These are phyloP conservation scores for Microsporum audouinii DNA, from an alignment of 2,329 filamentous ascomycete genomes.

Conservation along the genomic window DNA sequence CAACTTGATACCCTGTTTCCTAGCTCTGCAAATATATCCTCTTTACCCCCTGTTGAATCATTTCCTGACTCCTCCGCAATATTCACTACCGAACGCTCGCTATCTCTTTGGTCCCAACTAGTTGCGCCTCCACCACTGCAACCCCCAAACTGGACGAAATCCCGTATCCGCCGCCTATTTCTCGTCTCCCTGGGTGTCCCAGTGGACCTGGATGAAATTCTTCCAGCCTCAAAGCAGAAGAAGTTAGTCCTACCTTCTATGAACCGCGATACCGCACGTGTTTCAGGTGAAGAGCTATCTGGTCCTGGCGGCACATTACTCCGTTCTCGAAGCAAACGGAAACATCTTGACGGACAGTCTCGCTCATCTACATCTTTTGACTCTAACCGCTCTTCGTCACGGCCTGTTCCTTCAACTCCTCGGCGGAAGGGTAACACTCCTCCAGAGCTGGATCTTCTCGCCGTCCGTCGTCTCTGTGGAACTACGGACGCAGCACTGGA, in stretches of 20 bases:
- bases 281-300: slow-evolving; percentile 33
- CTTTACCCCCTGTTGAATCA: slow-evolving; percentile 28
- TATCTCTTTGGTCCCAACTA: slow-evolving; percentile 91
- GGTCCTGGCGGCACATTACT: slow-evolving; percentile 23
- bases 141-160: slow-evolving; percentile 95
- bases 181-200: slow-evolving; percentile 91
- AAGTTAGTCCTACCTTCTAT: slow-evolving; percentile 88
- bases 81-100: slow-evolving; percentile 74
- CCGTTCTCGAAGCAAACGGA: slow-evolving; percentile 16
- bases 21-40: slow-evolving; percentile 26
- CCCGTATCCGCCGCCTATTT: slow-evolving; percentile 85
- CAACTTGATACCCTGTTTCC: slow-evolving; percentile 37
- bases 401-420: slow-evolving; percentile 16
- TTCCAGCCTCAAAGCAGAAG: slow-evolving; percentile 95
- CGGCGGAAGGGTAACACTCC: slow-evolving; percentile 46
- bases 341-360: slow-evolving; percentile 9
- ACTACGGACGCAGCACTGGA: slow-evolving; percentile 74
- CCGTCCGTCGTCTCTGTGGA: slow-evolving; percentile 64
- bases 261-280: slow-evolving; percentile 43
- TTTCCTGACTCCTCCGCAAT: slow-evolving; percentile 42
- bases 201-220: slow-evolving; percentile 91
- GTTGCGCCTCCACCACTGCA: slow-evolving; percentile 89
- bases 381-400: slow-evolving; percentile 22
- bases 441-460: slow-evolving; percentile 67
- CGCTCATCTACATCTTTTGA: slow-evolving; percentile 19